Conservation (phyloP, 2,329 filamentous ascomycete species). For the Plenodomus tracheiphilus region DNA sequence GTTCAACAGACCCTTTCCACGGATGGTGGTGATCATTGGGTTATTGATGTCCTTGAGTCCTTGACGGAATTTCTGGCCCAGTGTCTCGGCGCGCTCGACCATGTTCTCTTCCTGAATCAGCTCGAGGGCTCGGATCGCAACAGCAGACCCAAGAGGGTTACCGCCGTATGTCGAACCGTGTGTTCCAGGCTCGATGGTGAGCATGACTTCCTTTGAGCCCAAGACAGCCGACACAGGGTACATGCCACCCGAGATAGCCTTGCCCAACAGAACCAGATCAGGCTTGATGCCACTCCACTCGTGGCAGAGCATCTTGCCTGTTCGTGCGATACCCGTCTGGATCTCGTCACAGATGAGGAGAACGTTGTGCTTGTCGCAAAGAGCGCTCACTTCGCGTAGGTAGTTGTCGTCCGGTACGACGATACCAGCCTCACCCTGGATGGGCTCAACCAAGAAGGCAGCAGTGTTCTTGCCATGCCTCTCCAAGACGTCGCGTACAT, state of each 20-base stretch:
- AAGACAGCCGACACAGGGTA: conserved; percentile 97
- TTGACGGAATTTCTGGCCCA: conserved; percentile 83
- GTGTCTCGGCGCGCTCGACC: conserved; percentile 75
- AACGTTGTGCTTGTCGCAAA: conserved; percentile 95
- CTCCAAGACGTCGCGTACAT: conserved; percentile 78
- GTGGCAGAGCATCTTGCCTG: conserved; percentile 89
- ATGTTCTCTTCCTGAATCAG: conserved; percentile 90
- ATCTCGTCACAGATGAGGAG: conserved; percentile 98
- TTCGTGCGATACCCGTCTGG: conserved; percentile 95
- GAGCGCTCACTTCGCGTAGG: conserved; percentile 73
- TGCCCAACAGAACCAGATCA: conserved; percentile 91
- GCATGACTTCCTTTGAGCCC: conserved; percentile 86
- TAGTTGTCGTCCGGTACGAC: conserved; percentile 93
- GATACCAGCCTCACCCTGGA: conserved; percentile 96
- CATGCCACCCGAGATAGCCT: conserved; percentile 97
- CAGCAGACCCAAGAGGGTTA: conserved; percentile 92
- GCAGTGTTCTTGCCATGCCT: conserved; percentile 82
- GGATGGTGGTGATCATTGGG: conserved; percentile 78
- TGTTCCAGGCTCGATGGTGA: conserved; percentile 92
- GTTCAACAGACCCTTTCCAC: conserved; percentile 93
- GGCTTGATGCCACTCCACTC: conserved; percentile 96
- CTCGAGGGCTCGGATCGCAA: conserved; percentile 93
- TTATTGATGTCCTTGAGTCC: conserved; percentile 75
- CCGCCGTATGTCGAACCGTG: conserved; percentile 99
- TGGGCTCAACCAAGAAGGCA: conserved; percentile 93